These are phyloP conservation scores for Triticum urartu DNA, from an alignment of 176 grass and related monocot species.

Conservation along the genomic window DNA sequence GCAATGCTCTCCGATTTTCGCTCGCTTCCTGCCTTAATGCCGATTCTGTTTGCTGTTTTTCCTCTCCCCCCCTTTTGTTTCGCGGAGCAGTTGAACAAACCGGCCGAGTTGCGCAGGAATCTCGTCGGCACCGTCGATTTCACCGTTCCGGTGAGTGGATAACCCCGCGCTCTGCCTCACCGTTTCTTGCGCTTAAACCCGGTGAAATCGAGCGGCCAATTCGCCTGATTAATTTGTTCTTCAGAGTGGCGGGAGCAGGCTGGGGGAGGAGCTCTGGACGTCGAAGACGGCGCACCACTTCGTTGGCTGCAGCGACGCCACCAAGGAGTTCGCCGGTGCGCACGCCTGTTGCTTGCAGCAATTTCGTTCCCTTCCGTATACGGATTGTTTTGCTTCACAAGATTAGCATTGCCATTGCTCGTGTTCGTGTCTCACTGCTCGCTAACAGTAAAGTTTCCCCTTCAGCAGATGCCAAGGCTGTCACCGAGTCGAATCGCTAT, in stretches of 20 bases:
- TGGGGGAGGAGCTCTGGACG: conserved; percentile 57
- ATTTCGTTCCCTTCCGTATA: conserved; percentile 1
- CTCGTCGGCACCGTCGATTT: conserved; percentile 55
- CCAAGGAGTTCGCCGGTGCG: conserved; percentile 59
- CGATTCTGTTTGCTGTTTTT: neutral
- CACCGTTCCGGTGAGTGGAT: conserved; percentile 54
- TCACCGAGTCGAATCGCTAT: conserved; percentile 66
- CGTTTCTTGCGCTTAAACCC: neutral
- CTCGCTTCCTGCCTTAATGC: conserved; percentile 17
- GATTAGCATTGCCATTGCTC: neutral
- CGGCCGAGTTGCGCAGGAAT: conserved; percentile 48
- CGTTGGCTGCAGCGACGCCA: conserved; percentile 79
- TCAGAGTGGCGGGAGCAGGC: conserved; percentile 67
- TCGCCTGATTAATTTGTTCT: conserved; percentile 5
- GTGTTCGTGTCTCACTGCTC: neutral
- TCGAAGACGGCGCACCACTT: conserved; percentile 58
- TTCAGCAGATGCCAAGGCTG: conserved; percentile 42
- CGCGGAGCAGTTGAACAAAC: conserved; percentile 69
- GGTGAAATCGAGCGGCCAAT: conserved; percentile 4
- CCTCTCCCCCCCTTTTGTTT: conserved; percentile 5
- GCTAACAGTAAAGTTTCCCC: conserved; percentile 1
- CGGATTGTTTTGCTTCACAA: neutral
- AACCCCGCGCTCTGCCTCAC: neutral
- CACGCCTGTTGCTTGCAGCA: conserved; percentile 11
- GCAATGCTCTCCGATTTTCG: conserved; percentile 25